Percentiles rank a stretch among this genome's conserved stretches.
These are phyloP conservation scores for Flaveria bidentis DNA, from an alignment of 129 eudicot genomes.

Conservation along the genomic window DNA sequence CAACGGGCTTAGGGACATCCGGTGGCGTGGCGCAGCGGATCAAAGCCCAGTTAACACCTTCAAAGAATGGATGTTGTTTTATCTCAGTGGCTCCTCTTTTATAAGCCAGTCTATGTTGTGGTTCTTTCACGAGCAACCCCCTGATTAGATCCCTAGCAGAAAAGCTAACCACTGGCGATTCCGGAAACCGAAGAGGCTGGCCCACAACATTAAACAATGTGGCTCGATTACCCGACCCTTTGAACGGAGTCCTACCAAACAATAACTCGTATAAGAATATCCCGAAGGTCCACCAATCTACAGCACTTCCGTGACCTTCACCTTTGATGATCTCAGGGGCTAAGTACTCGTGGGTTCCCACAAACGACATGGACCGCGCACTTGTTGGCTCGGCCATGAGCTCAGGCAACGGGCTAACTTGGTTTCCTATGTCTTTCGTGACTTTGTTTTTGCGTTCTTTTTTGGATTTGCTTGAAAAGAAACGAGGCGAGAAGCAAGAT, in stretches of 20 bases:
- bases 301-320: conserved; percentile 91
- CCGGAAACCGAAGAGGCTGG: conserved; percentile 75
- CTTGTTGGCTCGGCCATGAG: conserved; percentile 83
- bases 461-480: conserved; percentile 62
- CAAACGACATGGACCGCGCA: conserved; percentile 87
- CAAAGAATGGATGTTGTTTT: conserved; percentile 82
- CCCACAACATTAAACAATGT: conserved; percentile 81
- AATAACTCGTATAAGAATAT: conserved; percentile 71
- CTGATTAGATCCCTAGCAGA: conserved; percentile 72
- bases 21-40: conserved; percentile 78
- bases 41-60: conserved; percentile 87
- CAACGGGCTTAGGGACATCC: conserved; percentile 66
- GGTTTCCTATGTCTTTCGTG: conserved; percentile 43
- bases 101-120: conserved; percentile 71
- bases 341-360: conserved; percentile 79
- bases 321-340: conserved; percentile 87
- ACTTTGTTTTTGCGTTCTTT: conserved; percentile 49
- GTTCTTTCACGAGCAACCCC: conserved; percentile 80
- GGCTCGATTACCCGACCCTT: conserved; percentile 88
- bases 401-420: conserved; percentile 71
- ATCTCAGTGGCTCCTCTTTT: conserved; percentile 86
- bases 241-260: conserved; percentile 79
- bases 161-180: conserved; percentile 66
- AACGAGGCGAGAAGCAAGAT: conserved; percentile 54
- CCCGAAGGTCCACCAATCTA: conserved; percentile 90